These are phyloP conservation scores for Bauhinia variegata DNA, from an alignment of 306 rosid genomes.

Conservation along the genomic window DNA sequence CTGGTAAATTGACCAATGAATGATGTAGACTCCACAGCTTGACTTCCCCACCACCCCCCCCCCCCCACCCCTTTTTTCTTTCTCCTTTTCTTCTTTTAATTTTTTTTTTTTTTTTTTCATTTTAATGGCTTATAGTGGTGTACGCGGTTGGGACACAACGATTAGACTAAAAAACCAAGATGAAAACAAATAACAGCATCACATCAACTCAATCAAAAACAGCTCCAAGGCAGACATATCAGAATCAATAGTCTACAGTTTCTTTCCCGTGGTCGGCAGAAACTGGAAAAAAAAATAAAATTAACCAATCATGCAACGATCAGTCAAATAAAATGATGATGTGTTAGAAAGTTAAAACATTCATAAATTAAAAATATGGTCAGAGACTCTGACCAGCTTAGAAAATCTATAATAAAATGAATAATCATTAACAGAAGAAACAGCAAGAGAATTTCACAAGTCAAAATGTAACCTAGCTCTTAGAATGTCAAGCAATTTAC, in stretches of 20 bases:
- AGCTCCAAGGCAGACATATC: constrained; percentile 46
- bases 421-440: constrained; percentile 32
- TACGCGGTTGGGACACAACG: constrained; percentile 48
- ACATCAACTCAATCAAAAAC: constrained; percentile 65
- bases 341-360: background rate
- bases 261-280: constrained; percentile 43
- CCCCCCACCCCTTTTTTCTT: constrained; percentile 18
- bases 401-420: constrained; percentile 28
- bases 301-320: constrained; percentile 44
- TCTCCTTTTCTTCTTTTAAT: background rate
- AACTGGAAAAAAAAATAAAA: constrained; percentile 50
- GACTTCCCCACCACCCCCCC: too few relatives aligned
- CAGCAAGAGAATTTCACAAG: constrained; percentile 31
- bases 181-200: constrained; percentile 55
- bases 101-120: background rate
- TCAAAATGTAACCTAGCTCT: constrained; percentile 35
- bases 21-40: constrained; percentile 34
- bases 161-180: constrained; percentile 49
- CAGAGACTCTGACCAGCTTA: constrained; percentile 26
- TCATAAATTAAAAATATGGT: constrained; percentile 2
- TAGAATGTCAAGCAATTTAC: constrained; percentile 23
- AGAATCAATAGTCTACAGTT: constrained; percentile 39
- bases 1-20: constrained; percentile 29
- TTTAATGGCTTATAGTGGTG: constrained; percentile 40
- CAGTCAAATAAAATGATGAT: constrained; percentile 36